A percentile compares a stretch with the other conserved stretches of the same genome.
phyloP scores from a whole-genome alignment of 495 filamentous ascomycete species.

The Lophiostoma macrostomum region DNA sequence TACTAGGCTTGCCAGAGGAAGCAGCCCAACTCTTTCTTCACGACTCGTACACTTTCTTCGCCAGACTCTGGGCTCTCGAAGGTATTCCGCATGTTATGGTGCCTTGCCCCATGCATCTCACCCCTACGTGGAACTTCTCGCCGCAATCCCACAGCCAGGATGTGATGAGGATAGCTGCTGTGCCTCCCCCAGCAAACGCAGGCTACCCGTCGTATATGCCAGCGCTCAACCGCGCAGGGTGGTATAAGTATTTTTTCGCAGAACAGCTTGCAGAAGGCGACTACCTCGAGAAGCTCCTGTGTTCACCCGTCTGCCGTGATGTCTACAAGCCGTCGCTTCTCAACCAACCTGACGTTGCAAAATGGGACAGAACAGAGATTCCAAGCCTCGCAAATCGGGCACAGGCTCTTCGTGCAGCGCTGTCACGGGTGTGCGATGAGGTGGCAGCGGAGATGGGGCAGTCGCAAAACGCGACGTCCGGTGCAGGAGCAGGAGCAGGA shows the following conservation, averaged over 20 bases:
- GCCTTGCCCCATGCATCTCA: conserved; percentile 11
- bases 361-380: conserved; percentile 12
- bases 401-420: neutral
- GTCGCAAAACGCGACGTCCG: neutral
- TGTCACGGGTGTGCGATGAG: conserved; percentile 24
- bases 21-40: conserved; percentile 20
- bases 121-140: conserved; percentile 21
- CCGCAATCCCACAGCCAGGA: conserved; percentile 7
- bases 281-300: conserved; percentile 16
- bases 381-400: conserved; percentile 2
- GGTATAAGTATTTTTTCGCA: conserved; percentile 32
- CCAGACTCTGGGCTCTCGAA: conserved; percentile 21
- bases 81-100: conserved; percentile 32
- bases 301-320: conserved; percentile 17
- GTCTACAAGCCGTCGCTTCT: conserved; percentile 16
- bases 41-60: conserved; percentile 20
- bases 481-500: conserved; percentile 7
- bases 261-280: conserved; percentile 17
- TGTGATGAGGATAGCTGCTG: neutral
- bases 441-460: conserved; percentile 7
- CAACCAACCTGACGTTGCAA: conserved; percentile 20
- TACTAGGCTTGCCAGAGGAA: conserved; percentile 14
- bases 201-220: conserved; percentile 23
- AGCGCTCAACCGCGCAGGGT: conserved; percentile 30
- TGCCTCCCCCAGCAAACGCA: conserved; percentile 1